A percentile compares a stretch with the other conserved stretches of the same genome.
Conservation (phyloP, 805 yeast genomes). For the Saccharomycopsis lassenensis region DNA sequence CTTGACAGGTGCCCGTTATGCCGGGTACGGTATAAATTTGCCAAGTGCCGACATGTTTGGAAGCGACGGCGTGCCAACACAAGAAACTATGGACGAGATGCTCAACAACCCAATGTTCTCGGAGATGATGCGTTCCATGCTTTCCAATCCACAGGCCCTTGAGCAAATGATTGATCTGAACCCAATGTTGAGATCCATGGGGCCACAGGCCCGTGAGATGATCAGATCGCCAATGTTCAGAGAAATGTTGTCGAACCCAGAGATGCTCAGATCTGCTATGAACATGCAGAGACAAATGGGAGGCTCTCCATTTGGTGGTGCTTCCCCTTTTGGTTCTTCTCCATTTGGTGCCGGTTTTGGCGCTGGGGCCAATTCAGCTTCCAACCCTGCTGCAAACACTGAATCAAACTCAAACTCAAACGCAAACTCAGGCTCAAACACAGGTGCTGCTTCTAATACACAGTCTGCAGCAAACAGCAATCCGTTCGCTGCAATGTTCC, state of each 20-base stretch:
- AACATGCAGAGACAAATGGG: conserved; percentile 50
- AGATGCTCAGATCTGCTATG: conserved; percentile 74
- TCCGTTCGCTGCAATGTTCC: conserved; percentile 41
- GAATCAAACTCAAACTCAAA: conserved; percentile 20
- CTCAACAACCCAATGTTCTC: conserved; percentile 74
- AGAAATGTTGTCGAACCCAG: conserved; percentile 74
- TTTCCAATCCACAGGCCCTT: conserved; percentile 80
- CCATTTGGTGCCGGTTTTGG: conserved; percentile 28
- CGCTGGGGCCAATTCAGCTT: conserved; percentile 21
- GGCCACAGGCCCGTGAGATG: conserved; percentile 81
- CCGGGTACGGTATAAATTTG: conserved; percentile 74
- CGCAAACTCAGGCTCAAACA: conserved; percentile 19
- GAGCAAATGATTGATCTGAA: conserved; percentile 72
- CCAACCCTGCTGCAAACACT: conserved; percentile 21
- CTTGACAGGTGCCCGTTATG: conserved; percentile 90
- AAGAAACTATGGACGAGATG: conserved; percentile 64
- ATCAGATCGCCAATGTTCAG: conserved; percentile 76
- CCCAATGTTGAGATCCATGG: conserved; percentile 78
- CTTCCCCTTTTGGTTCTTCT: conserved; percentile 23
- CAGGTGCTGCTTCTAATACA: conserved; percentile 3
- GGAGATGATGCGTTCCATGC: conserved; percentile 71
- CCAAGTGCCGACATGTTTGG: conserved; percentile 88
- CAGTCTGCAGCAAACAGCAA: conserved; percentile 25
- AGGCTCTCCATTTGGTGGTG: conserved; percentile 26
- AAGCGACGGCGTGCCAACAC: conserved; percentile 85